Base-by-base conservation (phyloP, 2,329 filamentous ascomycete species). In the Leptographium flavum region DNA sequence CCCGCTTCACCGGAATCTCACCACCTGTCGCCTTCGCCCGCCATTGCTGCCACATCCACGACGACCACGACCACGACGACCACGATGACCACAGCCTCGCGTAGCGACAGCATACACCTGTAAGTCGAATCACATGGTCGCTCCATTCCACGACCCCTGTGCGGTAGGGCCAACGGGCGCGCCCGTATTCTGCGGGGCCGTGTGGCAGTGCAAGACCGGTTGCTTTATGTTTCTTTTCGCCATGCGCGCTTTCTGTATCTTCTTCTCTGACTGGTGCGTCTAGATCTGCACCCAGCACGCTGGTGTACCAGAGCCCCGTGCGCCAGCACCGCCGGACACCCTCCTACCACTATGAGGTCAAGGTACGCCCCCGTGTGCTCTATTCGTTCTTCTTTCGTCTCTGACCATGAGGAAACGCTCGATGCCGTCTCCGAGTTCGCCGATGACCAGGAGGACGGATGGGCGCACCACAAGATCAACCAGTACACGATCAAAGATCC, bases 401-500 rank as follows among this genome's bases (percentile, higher is more conserved):
- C 47, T 45, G 21, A 23, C 30, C 15, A 4, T 17, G 6, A 90
- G 83, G 88, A 94, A 77, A 95, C 90, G 3, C 76, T 94, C 56
- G 82, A 95, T 69, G 90, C 90, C 45, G 79, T 79, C 48, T 88
- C 87, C 27, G 80, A 92, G 58, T 94, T 93, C 62, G 81, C 76
- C 49, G 92, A 81, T 56, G 88, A 87, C 60, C 82, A 90, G 54
- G 71, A 81, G 53, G 87, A 94, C 57, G 87, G 87, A 23, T 74
- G 71, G 42, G 79, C 83, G 3, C 79, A 93, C 58, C 86, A 93
- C 58, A 76, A 79, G 47, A 90, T 96, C 66, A 96, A 96, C 61
- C 90, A 96, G 64, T 98, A 96, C 61, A 72, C 83, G 47, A 92
- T 98, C 57, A 81, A 83, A 61, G 83, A 94, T 60, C 90, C 96